A percentile compares a stretch with the other conserved stretches of the same genome.
Conservation (phyloP, 352 stramenopile species). For the Thraustochytrium aureum region DNA sequence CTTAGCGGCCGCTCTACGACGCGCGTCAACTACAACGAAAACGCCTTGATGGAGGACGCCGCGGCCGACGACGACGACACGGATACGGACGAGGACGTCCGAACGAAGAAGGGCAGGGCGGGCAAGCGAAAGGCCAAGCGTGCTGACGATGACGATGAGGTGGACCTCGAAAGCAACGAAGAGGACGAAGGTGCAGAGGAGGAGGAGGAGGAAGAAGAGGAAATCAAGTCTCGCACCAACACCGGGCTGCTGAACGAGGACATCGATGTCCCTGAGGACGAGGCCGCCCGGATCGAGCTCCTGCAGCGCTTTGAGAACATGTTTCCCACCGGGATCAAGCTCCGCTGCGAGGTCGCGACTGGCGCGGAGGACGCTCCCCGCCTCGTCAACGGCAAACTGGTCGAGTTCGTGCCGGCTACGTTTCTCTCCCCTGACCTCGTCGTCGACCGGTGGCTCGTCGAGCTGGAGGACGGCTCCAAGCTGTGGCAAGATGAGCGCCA, state of each 20-base stretch:
- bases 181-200: conserved; percentile 32
- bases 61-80: background rate
- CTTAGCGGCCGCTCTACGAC: conserved; percentile 19
- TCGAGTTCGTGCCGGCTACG: conserved; percentile 22
- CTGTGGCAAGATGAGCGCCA: background rate
- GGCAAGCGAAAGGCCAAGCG: background rate
- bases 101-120: background rate
- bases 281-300: conserved; percentile 33
- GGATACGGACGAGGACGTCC: background rate
- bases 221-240: background rate
- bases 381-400: conserved; percentile 17
- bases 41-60: background rate
- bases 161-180: background rate
- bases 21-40: conserved; percentile 45
- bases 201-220: conserved; percentile 18
- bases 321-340: conserved; percentile 6
- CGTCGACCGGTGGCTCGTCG: conserved; percentile 3
- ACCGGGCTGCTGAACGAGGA: conserved; percentile 20
- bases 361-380: background rate
- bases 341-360: conserved; percentile 18
- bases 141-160: conserved; percentile 26
- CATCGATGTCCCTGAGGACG: conserved; percentile 40
- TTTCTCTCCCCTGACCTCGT: conserved; percentile 7
- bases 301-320: conserved; percentile 25
- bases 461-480: background rate